Base-by-base conservation (phyloP, 768 basidiomycete species). In the Trametes villosa region DNA sequence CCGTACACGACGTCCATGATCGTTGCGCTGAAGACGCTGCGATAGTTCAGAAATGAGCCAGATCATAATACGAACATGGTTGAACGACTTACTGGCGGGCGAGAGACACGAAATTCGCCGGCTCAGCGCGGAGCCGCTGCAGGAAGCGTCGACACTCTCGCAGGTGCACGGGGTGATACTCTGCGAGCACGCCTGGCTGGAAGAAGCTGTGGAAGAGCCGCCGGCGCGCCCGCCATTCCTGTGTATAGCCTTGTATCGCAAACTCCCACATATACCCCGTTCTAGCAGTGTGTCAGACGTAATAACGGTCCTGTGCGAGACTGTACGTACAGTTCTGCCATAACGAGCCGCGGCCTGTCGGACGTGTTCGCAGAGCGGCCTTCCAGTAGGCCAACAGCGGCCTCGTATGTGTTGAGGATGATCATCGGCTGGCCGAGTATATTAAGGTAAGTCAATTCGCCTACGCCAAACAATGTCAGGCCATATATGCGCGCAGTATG, bases 311-410 rank as follows among this genome's bases (percentile, higher is more conserved):
- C n/a, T n/a, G n/a, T 12, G 9, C 11, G 26, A 18, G 20, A 18
- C 36, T 6, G 15, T 7, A 84, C 86, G 66, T 66, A 89, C 81
- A 90, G 77, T 54, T 91, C 89, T 22, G 75, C 77, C 89, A 92
- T 91, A 44, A 87, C 77, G 27, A 89, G 74, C 27, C 76, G 75
- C 0, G 87, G 87, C 69, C 87, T 88, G 74, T 91, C 91, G 13
- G 89, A 86, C 69, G 90, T 91, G 29, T 90, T 85, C 9, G 81
- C 75, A 6, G 88, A 87, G 33, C 84, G 81, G 66, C 83, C 87
- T 57, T 92, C 90, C 64, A 93, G 74, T 55, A 93, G 72, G 29
- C 89, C 88, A 33, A 77, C 75, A 0, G 80, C 82, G 0, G 80
- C 85, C 40, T 87, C 80, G 9, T 80, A 78, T 34, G 81, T 81